These are phyloP conservation scores for Xerocomus spinulosus DNA, from an alignment of 768 basidiomycete genomes.

Conservation along the genomic window DNA sequence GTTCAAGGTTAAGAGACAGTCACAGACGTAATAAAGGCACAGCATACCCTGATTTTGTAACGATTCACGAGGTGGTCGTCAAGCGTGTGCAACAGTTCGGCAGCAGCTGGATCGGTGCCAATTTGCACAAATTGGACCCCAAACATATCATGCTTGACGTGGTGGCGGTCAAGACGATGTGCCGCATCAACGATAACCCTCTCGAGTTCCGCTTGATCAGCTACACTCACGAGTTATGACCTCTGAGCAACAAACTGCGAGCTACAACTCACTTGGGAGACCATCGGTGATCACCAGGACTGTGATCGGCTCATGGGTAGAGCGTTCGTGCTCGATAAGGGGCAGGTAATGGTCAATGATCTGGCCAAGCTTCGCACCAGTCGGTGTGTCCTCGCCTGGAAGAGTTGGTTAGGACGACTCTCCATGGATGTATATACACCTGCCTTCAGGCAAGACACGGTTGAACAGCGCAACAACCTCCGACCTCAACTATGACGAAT, in stretches of 20 bases:
- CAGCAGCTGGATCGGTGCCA: constrained; percentile 35
- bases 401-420: background rate
- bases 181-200: constrained; percentile 35
- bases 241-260: background rate
- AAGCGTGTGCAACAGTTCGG: constrained; percentile 37
- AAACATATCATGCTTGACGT: constrained; percentile 35
- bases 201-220: constrained; percentile 25
- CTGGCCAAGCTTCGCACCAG: constrained; percentile 34
- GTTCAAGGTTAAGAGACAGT: constrained; percentile 1
- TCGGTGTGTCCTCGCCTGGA: constrained; percentile 34
- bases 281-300: constrained; percentile 38
- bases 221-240: constrained; percentile 11
- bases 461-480: constrained; percentile 26
- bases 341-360: constrained; percentile 36
- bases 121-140: constrained; percentile 48
- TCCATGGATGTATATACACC: background rate
- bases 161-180: constrained; percentile 35
- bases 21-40: background rate
- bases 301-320: constrained; percentile 33
- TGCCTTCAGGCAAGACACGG: constrained; percentile 21
- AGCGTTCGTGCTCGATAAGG: constrained; percentile 25
- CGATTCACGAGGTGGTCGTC: constrained; percentile 35
- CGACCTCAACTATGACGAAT: constrained; percentile 14
- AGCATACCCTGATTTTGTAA: constrained; percentile 30
- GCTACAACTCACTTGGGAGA: constrained; percentile 34